Conservation (phyloP, 768 basidiomycete genomes). For the Daedaleopsis nitida region DNA sequence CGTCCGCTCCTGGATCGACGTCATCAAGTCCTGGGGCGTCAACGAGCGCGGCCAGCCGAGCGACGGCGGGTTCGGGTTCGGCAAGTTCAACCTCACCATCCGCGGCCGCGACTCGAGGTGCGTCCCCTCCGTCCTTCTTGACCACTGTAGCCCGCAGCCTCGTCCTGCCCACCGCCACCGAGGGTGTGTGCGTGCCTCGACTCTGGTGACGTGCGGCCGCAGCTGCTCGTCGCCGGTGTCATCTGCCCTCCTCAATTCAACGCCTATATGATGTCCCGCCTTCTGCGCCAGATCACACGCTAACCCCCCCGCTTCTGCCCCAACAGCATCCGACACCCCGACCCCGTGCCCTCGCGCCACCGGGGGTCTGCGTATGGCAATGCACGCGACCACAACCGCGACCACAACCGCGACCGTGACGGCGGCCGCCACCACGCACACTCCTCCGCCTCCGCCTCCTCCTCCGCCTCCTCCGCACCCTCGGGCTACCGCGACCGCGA, state of each 20-base stretch:
- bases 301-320: neutral
- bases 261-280: neutral
- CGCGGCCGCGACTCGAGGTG: constrained; percentile 68
- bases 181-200: neutral
- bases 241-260: neutral
- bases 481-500: constrained; percentile 12
- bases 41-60: constrained; percentile 83
- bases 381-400: neutral
- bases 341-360: constrained; percentile 31
- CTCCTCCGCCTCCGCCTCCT: neutral
- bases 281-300: neutral
- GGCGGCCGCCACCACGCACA: constrained; percentile 1
- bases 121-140: constrained; percentile 15
- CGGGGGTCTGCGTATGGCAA: constrained; percentile 29
- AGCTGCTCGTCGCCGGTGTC: neutral
- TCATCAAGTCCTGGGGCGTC: constrained; percentile 82
- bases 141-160: neutral
- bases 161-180: too few species aligned
- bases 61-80: constrained; percentile 85
- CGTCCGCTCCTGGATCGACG: constrained; percentile 74
- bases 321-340: constrained; percentile 30
- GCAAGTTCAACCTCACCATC: constrained; percentile 59
- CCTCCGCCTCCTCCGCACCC: neutral
- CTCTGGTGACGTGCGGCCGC: too few species aligned
- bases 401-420: constrained; percentile 7